These are phyloP conservation scores for Eremochloa ophiuroides DNA, from an alignment of 176 grass and related monocot species.

Conservation along the genomic window DNA sequence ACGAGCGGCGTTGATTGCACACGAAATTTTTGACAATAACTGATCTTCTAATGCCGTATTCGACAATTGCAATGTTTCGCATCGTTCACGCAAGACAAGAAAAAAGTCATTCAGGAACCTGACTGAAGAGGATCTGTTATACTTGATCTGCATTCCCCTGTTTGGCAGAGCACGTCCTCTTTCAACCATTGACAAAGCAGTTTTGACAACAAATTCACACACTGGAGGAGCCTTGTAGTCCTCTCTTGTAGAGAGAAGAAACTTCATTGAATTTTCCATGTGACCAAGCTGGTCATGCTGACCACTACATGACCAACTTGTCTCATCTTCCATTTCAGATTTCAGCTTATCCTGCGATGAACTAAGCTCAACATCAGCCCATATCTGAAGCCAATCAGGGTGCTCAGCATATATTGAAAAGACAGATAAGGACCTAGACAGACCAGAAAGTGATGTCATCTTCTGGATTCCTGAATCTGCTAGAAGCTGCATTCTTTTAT, in stretches of 20 bases:
- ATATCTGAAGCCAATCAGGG: conserved; percentile 86
- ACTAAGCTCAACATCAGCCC: conserved; percentile 68
- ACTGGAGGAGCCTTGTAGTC: conserved; percentile 77
- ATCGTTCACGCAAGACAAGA: conserved; percentile 39
- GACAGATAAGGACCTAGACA: conserved; percentile 63
- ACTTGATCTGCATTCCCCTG: conserved; percentile 47
- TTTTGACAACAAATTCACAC: conserved; percentile 77
- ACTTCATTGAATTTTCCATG: conserved; percentile 33
- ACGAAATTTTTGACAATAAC: conserved; percentile 46
- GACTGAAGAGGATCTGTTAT: conserved; percentile 57
- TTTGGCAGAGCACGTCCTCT: conserved; percentile 60
- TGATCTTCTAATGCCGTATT: conserved; percentile 51
- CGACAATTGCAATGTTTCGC: conserved; percentile 48
- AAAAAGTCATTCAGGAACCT: conserved; percentile 81
- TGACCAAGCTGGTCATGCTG: conserved; percentile 31
- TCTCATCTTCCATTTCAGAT: conserved; percentile 55
- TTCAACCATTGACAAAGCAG: conserved; percentile 69
- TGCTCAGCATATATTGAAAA: conserved; percentile 77
- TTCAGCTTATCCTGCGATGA: conserved; percentile 63
- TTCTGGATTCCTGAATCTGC: conserved; percentile 68
- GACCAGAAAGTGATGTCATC: conserved; percentile 39
- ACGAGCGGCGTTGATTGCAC: conserved; percentile 59
- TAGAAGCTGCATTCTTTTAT: conserved; percentile 85
- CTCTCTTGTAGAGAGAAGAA: conserved; percentile 79
- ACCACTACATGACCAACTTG: conserved; percentile 50